Percentiles rank a stretch among this genome's conserved stretches.
These are phyloP conservation scores for Trichoderma guizhouense DNA, from an alignment of 2,329 filamentous ascomycete species.

Conservation along the genomic window DNA sequence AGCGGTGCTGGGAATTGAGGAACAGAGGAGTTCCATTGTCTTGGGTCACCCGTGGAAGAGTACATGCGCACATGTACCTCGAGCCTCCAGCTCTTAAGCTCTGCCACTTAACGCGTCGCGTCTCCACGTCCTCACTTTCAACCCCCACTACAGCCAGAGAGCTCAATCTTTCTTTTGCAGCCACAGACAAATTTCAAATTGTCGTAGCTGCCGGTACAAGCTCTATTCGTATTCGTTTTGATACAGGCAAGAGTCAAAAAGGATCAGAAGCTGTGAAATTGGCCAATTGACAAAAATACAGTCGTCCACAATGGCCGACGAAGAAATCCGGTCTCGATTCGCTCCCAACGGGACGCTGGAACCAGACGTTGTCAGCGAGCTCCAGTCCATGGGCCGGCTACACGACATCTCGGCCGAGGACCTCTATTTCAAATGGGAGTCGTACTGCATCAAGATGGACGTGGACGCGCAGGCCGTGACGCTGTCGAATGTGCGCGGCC, in stretches of 20 bases:
- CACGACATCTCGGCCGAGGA: constrained; percentile 80
- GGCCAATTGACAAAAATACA: neutral
- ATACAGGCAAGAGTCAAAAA: neutral
- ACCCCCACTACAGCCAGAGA: constrained; percentile 4
- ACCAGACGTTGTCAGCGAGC: constrained; percentile 73
- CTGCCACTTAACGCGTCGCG: constrained; percentile 18
- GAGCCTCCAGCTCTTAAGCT: neutral
- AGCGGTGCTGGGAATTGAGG: neutral
- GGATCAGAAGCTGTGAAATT: neutral
- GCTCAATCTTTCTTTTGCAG: neutral
- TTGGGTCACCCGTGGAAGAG: neutral
- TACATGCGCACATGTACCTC: neutral
- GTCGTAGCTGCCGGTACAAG: neutral
- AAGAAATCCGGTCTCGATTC: constrained; percentile 36
- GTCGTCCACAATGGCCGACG: constrained; percentile 35
- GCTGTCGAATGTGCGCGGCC: constrained; percentile 66
- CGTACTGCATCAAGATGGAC: constrained; percentile 93
- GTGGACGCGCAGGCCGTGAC: constrained; percentile 67
- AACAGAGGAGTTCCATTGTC: neutral
- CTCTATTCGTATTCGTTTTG: neutral
- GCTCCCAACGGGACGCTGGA: constrained; percentile 53
- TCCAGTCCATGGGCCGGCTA: constrained; percentile 81
- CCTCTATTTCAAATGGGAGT: constrained; percentile 98
- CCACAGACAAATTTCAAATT: neutral
- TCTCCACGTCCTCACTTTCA: neutral